Evolutionary conservation across 2,329 filamentous ascomycete genomes (phyloP).

Genomic region (Podosphaera xanthii): DNA sequence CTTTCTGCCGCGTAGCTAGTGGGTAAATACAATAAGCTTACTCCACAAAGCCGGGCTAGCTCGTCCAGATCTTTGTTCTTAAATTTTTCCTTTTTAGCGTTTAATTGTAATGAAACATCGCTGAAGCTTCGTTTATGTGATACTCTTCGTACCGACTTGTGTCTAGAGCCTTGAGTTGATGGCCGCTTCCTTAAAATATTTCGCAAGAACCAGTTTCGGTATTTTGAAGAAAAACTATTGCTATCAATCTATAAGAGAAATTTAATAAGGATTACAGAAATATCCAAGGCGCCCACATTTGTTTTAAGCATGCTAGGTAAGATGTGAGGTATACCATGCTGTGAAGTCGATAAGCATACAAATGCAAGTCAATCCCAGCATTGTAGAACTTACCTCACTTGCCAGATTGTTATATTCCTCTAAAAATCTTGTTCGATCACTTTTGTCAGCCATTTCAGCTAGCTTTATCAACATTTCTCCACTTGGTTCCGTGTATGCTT

Average conservation of each 20-base stretch:
- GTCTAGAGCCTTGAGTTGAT: slow-evolving; percentile 14
- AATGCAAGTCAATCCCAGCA: neutral
- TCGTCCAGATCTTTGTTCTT: slow-evolving; percentile 29
- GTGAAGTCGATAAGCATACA: slow-evolving; percentile 2
- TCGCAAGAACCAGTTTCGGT: slow-evolving; percentile 19
- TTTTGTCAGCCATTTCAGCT: slow-evolving; percentile 26
- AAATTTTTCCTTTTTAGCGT: slow-evolving; percentile 22
- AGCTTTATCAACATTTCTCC: slow-evolving; percentile 19
- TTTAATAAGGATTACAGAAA: neutral
- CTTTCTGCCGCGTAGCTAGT: slow-evolving; percentile 32
- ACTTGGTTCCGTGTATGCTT: slow-evolving; percentile 34
- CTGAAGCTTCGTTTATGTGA: slow-evolving; percentile 30
- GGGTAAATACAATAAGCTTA: slow-evolving; percentile 37
- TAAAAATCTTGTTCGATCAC: slow-evolving; percentile 26
- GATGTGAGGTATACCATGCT: slow-evolving; percentile 27
- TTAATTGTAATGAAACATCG: slow-evolving; percentile 26
- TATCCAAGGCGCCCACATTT: slow-evolving; percentile 5
- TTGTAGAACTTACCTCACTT: slow-evolving; percentile 23
- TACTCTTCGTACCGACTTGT: slow-evolving; percentile 14
- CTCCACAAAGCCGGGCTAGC: slow-evolving; percentile 39
- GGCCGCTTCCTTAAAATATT: slow-evolving; percentile 19
- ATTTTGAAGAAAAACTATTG: slow-evolving; percentile 9
- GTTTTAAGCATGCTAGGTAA: slow-evolving; percentile 9
- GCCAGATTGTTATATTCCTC: slow-evolving; percentile 38
- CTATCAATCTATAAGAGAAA: slow-evolving; percentile 4